Evolutionary conservation across 345 rosid species (phyloP), one percentile per base, ranked within the genome.

Genomic region (Cardamine chenopodiifolia): DNA sequence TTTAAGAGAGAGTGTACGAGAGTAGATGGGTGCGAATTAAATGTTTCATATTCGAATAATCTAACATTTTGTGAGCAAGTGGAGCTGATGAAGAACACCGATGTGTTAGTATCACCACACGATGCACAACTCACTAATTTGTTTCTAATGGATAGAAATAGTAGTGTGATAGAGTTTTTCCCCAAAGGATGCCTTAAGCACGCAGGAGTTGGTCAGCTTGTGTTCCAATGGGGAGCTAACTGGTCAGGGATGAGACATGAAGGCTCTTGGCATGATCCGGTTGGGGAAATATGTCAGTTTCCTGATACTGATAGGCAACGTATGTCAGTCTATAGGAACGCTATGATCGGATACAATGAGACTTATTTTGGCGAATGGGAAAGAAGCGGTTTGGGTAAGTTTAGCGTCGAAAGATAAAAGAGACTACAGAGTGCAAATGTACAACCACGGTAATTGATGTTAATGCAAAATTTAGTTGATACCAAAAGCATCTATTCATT

Each of bases 71-170:
- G 98, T 56, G 85, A 90, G 34, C 98, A 92, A 88, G 96, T 89
- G 73, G 81, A 82, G 64, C 31, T 88, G 45, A 92, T 90, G 94
- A 83, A 83, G 48, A 59, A 18, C 70, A 88, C 94, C 2, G 87
- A 87, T 62, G 83, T 90, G 53, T 77, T 90, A 44, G 83, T 86
- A 40, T 87, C 91, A 22, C 82, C 94, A 1, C 94, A 87, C 10
- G 96, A 92, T 4, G 94, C 96, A 12, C 94, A 92, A 19, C 80
- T 90, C 8, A 85, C 94, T n/a, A 88, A 92, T 86, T 70, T 86
- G 82, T 81, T 92, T 86, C 80, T 92, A 11, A 87, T 88, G 96
- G 80, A 88, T 62, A 77, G 65, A 62, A 78, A 86, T 64, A 88
- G 96, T 81, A 89, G 96, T 28, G 88, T 88, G 7, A 84, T 86